phyloP scores from a whole-genome alignment of 371 early-diverging fungal genomes.

The Haplosporangium sp. region DNA sequence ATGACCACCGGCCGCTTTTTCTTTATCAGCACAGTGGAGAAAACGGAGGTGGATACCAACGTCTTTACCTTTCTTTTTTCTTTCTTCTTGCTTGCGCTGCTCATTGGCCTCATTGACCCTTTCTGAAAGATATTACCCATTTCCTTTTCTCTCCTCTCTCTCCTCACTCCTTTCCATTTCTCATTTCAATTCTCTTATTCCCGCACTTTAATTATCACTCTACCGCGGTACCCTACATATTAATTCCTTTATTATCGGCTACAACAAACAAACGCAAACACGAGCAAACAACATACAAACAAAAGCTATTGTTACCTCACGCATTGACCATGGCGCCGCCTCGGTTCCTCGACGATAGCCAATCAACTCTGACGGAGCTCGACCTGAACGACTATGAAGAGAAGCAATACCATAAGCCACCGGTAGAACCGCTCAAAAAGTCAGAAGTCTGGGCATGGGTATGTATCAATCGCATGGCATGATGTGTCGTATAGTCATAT shows the following conservation, averaged over 20 bases:
- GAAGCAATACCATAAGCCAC: slow-evolving; percentile 12
- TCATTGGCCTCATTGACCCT: background rate
- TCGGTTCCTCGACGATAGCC: background rate
- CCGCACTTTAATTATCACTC: background rate
- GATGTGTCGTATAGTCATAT: background rate
- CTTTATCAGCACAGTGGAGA: too few relatives aligned
- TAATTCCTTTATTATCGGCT: too few relatives aligned
- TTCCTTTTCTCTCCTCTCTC: background rate
- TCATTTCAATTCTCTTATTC: background rate
- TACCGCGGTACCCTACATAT: background rate
- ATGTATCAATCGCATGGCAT: background rate
- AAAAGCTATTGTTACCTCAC: background rate
- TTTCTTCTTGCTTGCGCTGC: background rate
- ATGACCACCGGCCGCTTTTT: too few relatives aligned
- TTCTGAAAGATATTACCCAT: background rate
- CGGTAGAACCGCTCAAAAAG: slow-evolving; percentile 21
- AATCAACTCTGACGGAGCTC: slow-evolving; percentile 12
- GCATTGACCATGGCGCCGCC: too few relatives aligned
- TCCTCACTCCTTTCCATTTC: background rate
- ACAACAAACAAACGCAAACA: background rate
- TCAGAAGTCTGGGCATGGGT: slow-evolving; percentile 53
- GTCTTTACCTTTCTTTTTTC: background rate
- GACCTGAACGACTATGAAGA: slow-evolving; percentile 27
- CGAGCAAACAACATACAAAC: background rate
- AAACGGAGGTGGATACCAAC: background rate